Evolutionary conservation across 2,329 filamentous ascomycete species (phyloP), one percentile per base, ranked within the genome.

Genomic region (Cladosporium sp.): DNA sequence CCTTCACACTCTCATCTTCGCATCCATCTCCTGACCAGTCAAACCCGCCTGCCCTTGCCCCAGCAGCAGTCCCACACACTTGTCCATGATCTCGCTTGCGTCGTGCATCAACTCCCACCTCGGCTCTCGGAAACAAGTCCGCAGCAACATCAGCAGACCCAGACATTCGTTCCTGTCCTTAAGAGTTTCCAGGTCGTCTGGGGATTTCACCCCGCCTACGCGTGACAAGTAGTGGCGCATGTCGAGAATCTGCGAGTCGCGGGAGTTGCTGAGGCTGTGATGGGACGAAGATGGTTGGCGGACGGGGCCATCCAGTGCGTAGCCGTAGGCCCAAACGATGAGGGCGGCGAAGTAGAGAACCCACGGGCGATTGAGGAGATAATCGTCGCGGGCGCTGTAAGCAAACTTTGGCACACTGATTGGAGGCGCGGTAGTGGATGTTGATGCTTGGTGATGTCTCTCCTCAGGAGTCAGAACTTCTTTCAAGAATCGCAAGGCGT

Each of bases 291-390:
- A 34, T 11, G 30, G 30, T 2, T 61, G 58, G 22, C 42, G 59
- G n/a, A 71, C 60, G 0, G 91, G 84, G 0, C 94, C 94, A 66
- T 97, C 94, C 19, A 96, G 78, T 0, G 93, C 92, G 70, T 87
- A 97, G 2, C 92, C 93, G 68, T 97, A 99, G 61, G 87, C 91
- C 94, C 94, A 99, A 1, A 97, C 89, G 20, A 97, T 90, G 14
- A 99, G 81, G 0, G 88, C 87, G 0, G 94, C 90, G 70, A 96
- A 95, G 74, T 97, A 99, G 54, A 97, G 79, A 11, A 97, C 92
- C 93, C 94, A 99, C 0, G 93, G 90, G 15, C 94, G 83, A 69
- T 97, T 96, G 60, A 97, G 82, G 1, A 97, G 81, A 55, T 92
- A 89, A 67, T 99, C 94, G 67, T 96, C 89, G 19, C 91, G 84